A percentile compares a stretch with the other conserved stretches of the same genome.
Evolutionary conservation across 805 yeast species (phyloP).

Genomic region (Kluyveromyces siamensis): DNA sequence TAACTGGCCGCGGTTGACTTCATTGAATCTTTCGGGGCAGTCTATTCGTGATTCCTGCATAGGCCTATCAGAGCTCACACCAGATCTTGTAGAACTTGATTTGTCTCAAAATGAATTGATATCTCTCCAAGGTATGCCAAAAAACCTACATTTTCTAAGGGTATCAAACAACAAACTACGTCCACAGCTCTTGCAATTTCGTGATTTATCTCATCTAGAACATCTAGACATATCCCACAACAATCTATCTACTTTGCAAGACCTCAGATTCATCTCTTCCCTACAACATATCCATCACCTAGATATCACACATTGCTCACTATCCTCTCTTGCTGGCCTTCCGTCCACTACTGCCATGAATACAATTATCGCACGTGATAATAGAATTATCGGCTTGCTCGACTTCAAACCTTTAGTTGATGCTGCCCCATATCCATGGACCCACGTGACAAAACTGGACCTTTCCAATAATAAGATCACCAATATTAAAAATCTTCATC

Average conservation of each 20-base stretch:
- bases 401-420: slow-evolving; percentile 18
- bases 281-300: slow-evolving; percentile 12
- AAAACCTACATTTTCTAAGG: slow-evolving; percentile 7
- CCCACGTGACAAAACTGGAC: slow-evolving; percentile 15
- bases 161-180: slow-evolving; percentile 13
- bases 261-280: slow-evolving; percentile 2
- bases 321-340: slow-evolving; percentile 14
- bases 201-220: slow-evolving; percentile 14
- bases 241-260: slow-evolving; percentile 10
- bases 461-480: slow-evolving; percentile 18
- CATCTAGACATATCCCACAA: slow-evolving; percentile 17
- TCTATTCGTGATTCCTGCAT: slow-evolving; percentile 1
- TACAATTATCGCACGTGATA: slow-evolving; percentile 14
- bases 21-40: slow-evolving; percentile 7
- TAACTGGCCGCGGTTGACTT: slow-evolving; percentile 10
- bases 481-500: slow-evolving; percentile 13
- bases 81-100: slow-evolving; percentile 14
- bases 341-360: slow-evolving; percentile 11
- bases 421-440: slow-evolving; percentile 12
- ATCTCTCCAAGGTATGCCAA: slow-evolving; percentile 15
- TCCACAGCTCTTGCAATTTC: slow-evolving; percentile 11
- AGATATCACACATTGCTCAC: slow-evolving; percentile 16
- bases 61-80: slow-evolving; percentile 18
- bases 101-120: slow-evolving; percentile 15
- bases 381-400: slow-evolving; percentile 16